Base-by-base conservation (phyloP, 352 stramenopile genomes). In the Hyaloperonospora arabidopsidis region DNA sequence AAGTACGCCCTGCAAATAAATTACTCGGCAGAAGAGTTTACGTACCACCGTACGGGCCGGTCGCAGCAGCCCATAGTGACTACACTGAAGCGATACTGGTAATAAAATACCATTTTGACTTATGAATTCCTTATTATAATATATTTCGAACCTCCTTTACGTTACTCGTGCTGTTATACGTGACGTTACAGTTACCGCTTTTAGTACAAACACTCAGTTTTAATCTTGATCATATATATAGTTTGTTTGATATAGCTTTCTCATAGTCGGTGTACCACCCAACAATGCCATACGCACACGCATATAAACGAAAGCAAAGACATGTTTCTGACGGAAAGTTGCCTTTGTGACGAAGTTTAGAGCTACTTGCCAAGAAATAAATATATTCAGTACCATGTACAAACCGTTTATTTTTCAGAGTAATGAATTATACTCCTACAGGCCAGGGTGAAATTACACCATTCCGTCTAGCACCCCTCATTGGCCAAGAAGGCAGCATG, bases 361-460 rank as follows among this genome's bases (percentile, higher is more conserved):
- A 76, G 81, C 3, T 69, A 66, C 46, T 90, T 92, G 7, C 79
- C 81, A 5, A 82, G 76, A 17, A 81, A 78, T n/a, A 46, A 94
- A 89, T 28, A 91, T 84, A 62, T 92, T 94, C 19, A 94, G 49
- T 13, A 94, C 55, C 6, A 72, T 88, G 54, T 94, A 94, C 13
- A 94, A 32, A 0, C 84, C 81, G 18, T 94, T 78, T 89, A 57
- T 29, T 84, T 86, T 35, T 94, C 81, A 51, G 92, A 94, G 51
- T 80, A 82, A 28, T 94, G 81, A 19, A 92, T 61, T 52, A 90
- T 86, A 7, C 72, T 67, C 45, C 87, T 90, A 49, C 91, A 94
- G 14, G 66, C 61, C 21, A 94, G 54, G 4, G 82, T 89, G 89
- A 94, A 14, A 92, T 76, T 7, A 94, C 79, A 0, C 76, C 78